Percentiles rank a stretch among this genome's conserved stretches.
Conservation (phyloP, 139 green algal genomes). For the Astrephomene gubernaculifera region DNA sequence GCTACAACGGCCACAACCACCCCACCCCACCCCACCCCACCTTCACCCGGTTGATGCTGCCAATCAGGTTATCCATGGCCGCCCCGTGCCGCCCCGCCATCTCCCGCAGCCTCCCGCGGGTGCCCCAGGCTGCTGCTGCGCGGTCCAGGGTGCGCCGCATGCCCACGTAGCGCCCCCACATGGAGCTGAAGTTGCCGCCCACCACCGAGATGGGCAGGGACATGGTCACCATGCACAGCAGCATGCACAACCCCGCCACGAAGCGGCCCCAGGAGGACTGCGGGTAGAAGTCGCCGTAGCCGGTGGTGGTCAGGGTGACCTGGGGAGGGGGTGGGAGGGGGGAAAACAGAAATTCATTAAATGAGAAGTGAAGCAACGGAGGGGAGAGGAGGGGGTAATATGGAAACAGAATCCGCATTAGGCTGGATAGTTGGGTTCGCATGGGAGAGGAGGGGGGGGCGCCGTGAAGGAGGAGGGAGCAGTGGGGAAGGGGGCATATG, state of each 20-base stretch:
- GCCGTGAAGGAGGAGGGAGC: background rate
- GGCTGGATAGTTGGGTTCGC: too few relatives aligned
- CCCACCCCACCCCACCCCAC: constrained; percentile 2
- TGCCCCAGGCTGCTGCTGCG: background rate
- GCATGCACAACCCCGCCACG: constrained; percentile 49
- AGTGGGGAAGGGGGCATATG: background rate
- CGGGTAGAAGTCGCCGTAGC: constrained; percentile 55
- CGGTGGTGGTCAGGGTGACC: constrained; percentile 60
- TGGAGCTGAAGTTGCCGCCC: constrained; percentile 57
- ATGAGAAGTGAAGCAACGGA: too few relatives aligned
- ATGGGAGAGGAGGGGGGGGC: too few relatives aligned
- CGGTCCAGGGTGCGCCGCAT: constrained; percentile 15
- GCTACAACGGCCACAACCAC: too few relatives aligned
- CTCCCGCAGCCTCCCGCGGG: background rate
- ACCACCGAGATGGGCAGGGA: constrained; percentile 57
- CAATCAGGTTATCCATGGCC: constrained; percentile 10
- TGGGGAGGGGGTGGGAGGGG: background rate
- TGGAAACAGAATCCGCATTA: too few relatives aligned
- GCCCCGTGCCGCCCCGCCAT: background rate
- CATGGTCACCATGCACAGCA: constrained; percentile 52
- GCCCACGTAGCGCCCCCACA: constrained; percentile 47
- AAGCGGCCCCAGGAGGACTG: constrained; percentile 36
- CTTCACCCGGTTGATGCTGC: background rate
- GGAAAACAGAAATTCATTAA: too few relatives aligned
- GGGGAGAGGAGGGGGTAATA: background rate